phyloP scores from a whole-genome alignment of 2,329 filamentous ascomycete species.

The Metarhizium robertsii region DNA sequence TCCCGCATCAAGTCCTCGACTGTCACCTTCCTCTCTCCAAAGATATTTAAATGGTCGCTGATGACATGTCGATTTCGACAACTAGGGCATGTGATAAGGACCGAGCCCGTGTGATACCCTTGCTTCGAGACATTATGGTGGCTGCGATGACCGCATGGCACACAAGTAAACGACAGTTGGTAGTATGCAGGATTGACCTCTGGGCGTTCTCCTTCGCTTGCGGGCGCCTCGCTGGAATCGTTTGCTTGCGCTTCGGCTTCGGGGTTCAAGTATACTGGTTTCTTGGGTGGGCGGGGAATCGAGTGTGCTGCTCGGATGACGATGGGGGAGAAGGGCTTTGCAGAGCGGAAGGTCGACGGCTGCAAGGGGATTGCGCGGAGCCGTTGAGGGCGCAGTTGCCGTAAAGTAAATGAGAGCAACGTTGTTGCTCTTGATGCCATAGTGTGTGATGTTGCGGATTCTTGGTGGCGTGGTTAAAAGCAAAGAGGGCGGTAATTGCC shows the following conservation, averaged over 20 bases:
- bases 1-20: conserved; percentile 70
- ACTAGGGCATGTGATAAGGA: conserved; percentile 77
- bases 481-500: background rate
- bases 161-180: conserved; percentile 85
- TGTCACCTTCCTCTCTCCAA: conserved; percentile 59
- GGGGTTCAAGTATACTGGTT: conserved; percentile 5
- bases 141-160: conserved; percentile 72
- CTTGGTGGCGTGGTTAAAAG: background rate
- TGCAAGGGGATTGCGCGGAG: conserved; percentile 10
- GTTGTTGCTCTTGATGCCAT: conserved; percentile 21
- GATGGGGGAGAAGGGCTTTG: conserved; percentile 7
- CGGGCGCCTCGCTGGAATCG: conserved; percentile 9
- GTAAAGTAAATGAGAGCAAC: conserved; percentile 9
- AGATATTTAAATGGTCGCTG: conserved; percentile 75
- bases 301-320: conserved; percentile 22
- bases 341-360: conserved; percentile 3
- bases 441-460: conserved; percentile 1
- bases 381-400: conserved; percentile 10
- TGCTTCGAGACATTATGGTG: conserved; percentile 84
- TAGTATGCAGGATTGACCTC: conserved; percentile 56
- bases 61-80: conserved; percentile 89
- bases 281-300: conserved; percentile 22
- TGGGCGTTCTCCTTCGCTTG: conserved; percentile 18
- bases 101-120: conserved; percentile 84
- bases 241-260: conserved; percentile 7